phyloP scores from a whole-genome alignment of 306 rosid genomes.

The Psophocarpus tetragonolobus region DNA sequence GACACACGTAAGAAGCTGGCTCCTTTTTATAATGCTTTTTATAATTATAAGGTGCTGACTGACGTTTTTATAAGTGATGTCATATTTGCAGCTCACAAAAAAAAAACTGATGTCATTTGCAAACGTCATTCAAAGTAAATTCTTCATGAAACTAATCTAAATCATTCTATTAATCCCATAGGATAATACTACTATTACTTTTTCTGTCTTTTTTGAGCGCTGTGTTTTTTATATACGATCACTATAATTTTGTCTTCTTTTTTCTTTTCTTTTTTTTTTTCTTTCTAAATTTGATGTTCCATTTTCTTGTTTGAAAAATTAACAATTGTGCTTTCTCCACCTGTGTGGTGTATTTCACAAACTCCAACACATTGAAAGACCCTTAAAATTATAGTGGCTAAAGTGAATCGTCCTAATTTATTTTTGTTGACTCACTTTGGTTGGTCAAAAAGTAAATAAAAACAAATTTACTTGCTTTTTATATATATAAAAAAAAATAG shows the following conservation, averaged over 20 bases:
- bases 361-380: neutral
- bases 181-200: neutral
- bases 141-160: neutral
- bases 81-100: no score
- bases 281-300: neutral
- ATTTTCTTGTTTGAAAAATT: neutral
- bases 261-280: neutral
- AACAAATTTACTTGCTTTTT: neutral
- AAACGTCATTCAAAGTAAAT: neutral
- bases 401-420: neutral
- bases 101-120: neutral
- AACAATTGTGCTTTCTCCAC: neutral
- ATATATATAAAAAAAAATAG: neutral
- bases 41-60: neutral
- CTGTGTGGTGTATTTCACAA: neutral
- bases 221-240: neutral
- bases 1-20: neutral
- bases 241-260: neutral
- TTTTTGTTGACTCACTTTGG: neutral
- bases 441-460: neutral
- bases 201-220: no score
- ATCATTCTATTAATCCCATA: neutral
- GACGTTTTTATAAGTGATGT: neutral
- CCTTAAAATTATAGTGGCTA: neutral
- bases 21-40: neutral